Percentiles rank a stretch among this genome's conserved stretches.
Evolutionary conservation across 306 rosid genomes (phyloP).

Genomic region (Phaseolus lunatus): DNA sequence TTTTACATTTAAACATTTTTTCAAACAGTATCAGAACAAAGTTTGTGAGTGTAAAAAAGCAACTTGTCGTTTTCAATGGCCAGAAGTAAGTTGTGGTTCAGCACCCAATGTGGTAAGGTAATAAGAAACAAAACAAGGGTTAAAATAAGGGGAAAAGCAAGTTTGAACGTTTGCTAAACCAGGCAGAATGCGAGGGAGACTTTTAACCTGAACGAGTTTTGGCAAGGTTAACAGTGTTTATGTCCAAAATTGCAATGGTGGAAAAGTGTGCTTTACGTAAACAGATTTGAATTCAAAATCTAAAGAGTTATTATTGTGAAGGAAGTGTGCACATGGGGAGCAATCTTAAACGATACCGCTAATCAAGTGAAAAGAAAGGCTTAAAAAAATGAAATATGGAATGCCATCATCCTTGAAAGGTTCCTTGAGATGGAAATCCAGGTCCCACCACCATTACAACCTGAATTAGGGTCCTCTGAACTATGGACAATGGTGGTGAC

Average conservation of each 20-base stretch:
- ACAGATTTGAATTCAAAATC: slow-evolving; percentile 55
- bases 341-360: slow-evolving; percentile 38
- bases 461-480: slow-evolving; percentile 41
- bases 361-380: slow-evolving; percentile 38
- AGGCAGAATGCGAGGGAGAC: neutral
- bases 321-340: slow-evolving; percentile 52
- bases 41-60: neutral
- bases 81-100: neutral
- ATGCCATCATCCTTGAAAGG: slow-evolving; percentile 22
- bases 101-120: neutral
- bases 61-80: neutral
- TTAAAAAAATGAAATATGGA: slow-evolving; percentile 13
- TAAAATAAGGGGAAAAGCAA: neutral
- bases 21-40: too few relatives aligned
- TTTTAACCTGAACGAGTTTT: neutral
- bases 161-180: neutral
- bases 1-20: neutral
- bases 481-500: slow-evolving; percentile 23
- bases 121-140: neutral
- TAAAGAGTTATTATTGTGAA: slow-evolving; percentile 15
- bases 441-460: slow-evolving; percentile 49
- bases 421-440: slow-evolving; percentile 43
- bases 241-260: slow-evolving; percentile 26
- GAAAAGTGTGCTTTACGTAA: slow-evolving; percentile 35
- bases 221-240: neutral